Evolutionary conservation across 2,329 filamentous ascomycete genomes (phyloP).

Genomic region (Herpomyces periplanetae): DNA sequence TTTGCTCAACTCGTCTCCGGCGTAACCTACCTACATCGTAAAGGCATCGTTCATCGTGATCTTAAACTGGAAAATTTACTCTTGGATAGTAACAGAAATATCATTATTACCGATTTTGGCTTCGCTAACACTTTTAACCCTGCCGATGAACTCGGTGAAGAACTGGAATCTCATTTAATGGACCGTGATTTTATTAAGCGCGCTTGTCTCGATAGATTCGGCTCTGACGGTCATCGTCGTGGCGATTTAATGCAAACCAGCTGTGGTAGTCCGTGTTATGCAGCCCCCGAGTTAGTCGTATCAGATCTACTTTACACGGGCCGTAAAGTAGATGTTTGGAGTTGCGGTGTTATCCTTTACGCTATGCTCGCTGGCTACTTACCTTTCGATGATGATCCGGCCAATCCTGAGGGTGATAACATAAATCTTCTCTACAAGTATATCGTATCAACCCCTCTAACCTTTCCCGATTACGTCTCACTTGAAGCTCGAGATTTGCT

Average conservation of each 20-base stretch:
- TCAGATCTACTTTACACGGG: constrained; percentile 91
- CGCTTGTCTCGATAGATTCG: constrained; percentile 40
- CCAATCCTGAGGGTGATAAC: constrained; percentile 91
- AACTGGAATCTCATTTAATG: constrained; percentile 49
- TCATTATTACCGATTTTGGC: constrained; percentile 96
- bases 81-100: constrained; percentile 80
- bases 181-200: constrained; percentile 65
- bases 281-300: constrained; percentile 77
- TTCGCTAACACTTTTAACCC: constrained; percentile 94
- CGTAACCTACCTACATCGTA: constrained; percentile 88
- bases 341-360: constrained; percentile 94
- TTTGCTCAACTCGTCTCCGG: constrained; percentile 89
- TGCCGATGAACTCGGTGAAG: constrained; percentile 45
- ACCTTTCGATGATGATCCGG: constrained; percentile 88
- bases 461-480: constrained; percentile 93
- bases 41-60: constrained; percentile 88
- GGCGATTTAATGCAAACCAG: constrained; percentile 97
- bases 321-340: constrained; percentile 94
- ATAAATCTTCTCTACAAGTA: constrained; percentile 98
- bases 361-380: constrained; percentile 93
- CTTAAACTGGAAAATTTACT: constrained; percentile 83
- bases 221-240: constrained; percentile 31
- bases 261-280: constrained; percentile 89
- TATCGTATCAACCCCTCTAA: constrained; percentile 80
- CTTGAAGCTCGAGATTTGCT: constrained; percentile 76